phyloP scores from a whole-genome alignment of 78 protist genomes.

The Ministeria vibrans region DNA sequence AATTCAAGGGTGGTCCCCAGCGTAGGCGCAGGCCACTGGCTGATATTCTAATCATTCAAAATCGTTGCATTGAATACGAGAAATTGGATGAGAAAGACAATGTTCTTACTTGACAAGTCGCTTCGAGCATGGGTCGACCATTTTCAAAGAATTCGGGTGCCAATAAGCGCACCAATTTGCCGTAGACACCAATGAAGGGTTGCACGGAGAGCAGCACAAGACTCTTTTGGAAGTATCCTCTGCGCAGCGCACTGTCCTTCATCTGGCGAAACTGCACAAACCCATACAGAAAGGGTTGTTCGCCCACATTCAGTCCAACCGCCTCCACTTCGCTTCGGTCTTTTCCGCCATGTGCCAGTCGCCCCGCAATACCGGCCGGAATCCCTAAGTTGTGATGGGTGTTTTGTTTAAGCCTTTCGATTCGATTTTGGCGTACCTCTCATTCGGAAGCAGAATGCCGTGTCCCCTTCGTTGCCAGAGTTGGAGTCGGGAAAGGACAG shows the following conservation, averaged over 20 bases:
- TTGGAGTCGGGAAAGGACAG: slow-evolving; percentile 61
- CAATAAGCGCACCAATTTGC: slow-evolving; percentile 38
- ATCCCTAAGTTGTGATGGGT: too few species aligned
- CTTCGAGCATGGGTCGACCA: slow-evolving; percentile 46
- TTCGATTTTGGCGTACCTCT: too few species aligned
- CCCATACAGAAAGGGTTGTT: slow-evolving; percentile 50
- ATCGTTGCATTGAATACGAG: not conserved
- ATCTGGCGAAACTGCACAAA: slow-evolving; percentile 45
- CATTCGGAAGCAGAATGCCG: slow-evolving; percentile 42
- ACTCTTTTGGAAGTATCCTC: slow-evolving; percentile 62
- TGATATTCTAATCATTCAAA: not conserved
- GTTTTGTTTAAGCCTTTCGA: too few species aligned
- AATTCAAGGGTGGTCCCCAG: not conserved
- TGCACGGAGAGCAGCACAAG: slow-evolving; percentile 44
- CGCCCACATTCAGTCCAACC: too few species aligned
- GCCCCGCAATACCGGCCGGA: too few species aligned
- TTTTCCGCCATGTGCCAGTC: not conserved
- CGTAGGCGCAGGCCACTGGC: not conserved
- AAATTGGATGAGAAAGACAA: not conserved
- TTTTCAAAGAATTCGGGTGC: slow-evolving; percentile 48
- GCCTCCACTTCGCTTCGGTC: not conserved
- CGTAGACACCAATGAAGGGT: slow-evolving; percentile 44
- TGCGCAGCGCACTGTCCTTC: slow-evolving; percentile 24
- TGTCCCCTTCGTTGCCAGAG: slow-evolving; percentile 52
- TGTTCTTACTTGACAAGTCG: slow-evolving; percentile 16